phyloP scores from a whole-genome alignment of 169 alveolate species.

The Plasmodium adleri region DNA sequence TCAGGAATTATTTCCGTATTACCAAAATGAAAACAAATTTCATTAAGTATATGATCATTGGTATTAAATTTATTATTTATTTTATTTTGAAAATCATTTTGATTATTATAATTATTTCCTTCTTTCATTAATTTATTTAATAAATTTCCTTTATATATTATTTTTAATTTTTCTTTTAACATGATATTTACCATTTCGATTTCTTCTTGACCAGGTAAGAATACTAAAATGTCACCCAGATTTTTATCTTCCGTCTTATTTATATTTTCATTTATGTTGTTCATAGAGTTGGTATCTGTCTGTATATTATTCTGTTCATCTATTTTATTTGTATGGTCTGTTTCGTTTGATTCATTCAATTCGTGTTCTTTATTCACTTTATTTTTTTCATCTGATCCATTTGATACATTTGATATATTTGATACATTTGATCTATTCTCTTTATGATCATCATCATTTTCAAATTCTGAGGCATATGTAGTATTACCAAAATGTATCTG shows the following conservation, averaged over 20 bases:
- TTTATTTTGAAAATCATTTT: constrained; percentile 13
- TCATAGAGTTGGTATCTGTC: background rate
- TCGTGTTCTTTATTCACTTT: background rate
- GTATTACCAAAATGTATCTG: constrained; percentile 86
- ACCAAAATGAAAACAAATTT: constrained; percentile 76
- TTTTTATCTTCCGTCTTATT: background rate
- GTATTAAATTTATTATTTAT: constrained; percentile 12
- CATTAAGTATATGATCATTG: constrained; percentile 10
- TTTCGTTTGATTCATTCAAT: background rate
- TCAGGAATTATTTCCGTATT: constrained; percentile 59
- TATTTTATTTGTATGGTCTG: background rate
- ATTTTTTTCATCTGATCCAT: too few species aligned
- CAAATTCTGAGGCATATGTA: background rate
- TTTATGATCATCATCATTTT: background rate
- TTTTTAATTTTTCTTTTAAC: constrained; percentile 81
- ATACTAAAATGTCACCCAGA: constrained; percentile 94
- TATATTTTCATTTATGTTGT: background rate
- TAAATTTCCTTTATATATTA: constrained; percentile 78
- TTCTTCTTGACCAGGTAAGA: constrained; percentile 97
- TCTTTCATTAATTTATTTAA: constrained; percentile 68
- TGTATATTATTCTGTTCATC: background rate
- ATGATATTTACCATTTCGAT: constrained; percentile 87
- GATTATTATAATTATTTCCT: constrained; percentile 57
- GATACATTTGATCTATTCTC: background rate
- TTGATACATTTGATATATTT: too few species aligned